Evolutionary conservation across 129 eudicot genomes (phyloP), one percentile per base, ranked within the genome.

Genomic region (Flaveria trinervia): DNA sequence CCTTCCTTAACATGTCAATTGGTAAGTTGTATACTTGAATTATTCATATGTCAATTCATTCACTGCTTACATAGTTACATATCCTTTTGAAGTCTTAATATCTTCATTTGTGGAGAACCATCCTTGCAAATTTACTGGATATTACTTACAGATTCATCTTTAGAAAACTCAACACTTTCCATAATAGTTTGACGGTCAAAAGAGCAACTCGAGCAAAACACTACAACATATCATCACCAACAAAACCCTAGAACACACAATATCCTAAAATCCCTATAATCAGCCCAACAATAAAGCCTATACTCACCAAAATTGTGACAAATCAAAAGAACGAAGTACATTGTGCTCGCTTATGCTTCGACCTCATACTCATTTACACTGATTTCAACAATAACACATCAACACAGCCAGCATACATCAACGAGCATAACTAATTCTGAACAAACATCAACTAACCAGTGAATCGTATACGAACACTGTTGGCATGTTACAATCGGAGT

Each of bases 111-210:
- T 55, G 26, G 26, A 17, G 39, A 17, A 18, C 7, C 61, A 55
- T 1, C 25, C 23, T 55, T 15, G 6, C 5, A 5, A 22, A 23
- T 9, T 59, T 15, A 59, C 23, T 20, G 33, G 16, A 66, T 18
- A 52, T 76, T 65, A 51, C 23, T 66, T 18, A 5, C 73, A 51
- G 48, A 28, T 64, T 49, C 11, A 76, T 22, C 66, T 51, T 50
- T 15, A 76, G 36, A 16, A 59, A 59, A 9, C 14, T 59, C 15
- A 23, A 59, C 36, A 55, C 26, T 18, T 18, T 17, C 9, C 12
- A 55, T 1, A 8, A 18, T 18, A 56, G 13, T 56, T 18, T 56
- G 14, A 9, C 20, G 3, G 28, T 56, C 22, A 56, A 56, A 56
- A 56, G 1, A 56, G 17, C 11, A 18, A 20, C 26, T 56, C 62